A percentile compares a stretch with the other conserved stretches of the same genome.
Evolutionary conservation across 176 grass and related monocot species (phyloP).

Genomic region (Oryza nivara): DNA sequence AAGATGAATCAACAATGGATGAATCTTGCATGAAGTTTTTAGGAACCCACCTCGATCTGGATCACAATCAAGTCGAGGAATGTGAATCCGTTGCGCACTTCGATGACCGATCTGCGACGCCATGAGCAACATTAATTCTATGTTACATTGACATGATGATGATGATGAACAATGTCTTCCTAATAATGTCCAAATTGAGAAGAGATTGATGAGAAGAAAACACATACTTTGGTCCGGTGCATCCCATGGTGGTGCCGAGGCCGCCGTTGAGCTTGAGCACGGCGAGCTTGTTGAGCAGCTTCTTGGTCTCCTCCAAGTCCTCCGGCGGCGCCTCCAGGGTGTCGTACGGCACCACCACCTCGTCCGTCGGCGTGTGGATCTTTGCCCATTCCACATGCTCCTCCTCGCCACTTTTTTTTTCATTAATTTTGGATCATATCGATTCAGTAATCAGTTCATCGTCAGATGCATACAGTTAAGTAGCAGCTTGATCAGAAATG

Average conservation of each 20-base stretch:
- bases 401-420: slow-evolving; percentile 51
- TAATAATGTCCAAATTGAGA: background rate
- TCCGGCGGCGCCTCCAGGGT: slow-evolving; percentile 46
- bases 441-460: background rate
- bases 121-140: background rate
- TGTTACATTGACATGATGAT: background rate
- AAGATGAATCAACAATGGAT: background rate
- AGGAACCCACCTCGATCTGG: slow-evolving; percentile 71
- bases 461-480: background rate
- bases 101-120: slow-evolving; percentile 75
- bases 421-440: background rate
- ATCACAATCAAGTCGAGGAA: slow-evolving; percentile 95
- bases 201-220: background rate
- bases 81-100: slow-evolving; percentile 90
- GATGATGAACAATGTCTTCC: background rate
- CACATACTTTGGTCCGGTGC: slow-evolving; percentile 79
- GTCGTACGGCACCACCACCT: slow-evolving; percentile 90
- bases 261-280: slow-evolving; percentile 98
- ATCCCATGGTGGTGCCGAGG: slow-evolving; percentile 91
- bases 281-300: slow-evolving; percentile 88
- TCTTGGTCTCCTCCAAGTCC: slow-evolving; percentile 69
- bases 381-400: slow-evolving; percentile 92
- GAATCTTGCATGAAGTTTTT: background rate
- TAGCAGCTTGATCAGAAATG: background rate
- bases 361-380: slow-evolving; percentile 89